phyloP scores from a whole-genome alignment of 164 flowering plant species.

The Chimonanthus praecox region DNA sequence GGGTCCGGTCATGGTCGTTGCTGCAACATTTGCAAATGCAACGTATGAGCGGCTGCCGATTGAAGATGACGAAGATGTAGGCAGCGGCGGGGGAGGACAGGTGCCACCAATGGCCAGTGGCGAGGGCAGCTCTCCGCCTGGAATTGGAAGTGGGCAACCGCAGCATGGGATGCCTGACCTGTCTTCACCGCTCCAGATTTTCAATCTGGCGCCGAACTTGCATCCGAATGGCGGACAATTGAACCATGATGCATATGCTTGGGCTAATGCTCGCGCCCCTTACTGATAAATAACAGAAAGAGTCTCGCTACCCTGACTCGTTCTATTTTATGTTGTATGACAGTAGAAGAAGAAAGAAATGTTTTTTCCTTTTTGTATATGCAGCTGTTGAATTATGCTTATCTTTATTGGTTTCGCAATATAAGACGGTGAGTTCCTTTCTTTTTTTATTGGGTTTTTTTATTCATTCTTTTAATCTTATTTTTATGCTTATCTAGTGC shows the following conservation, averaged over 20 bases:
- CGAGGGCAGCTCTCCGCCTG: slow-evolving; percentile 14
- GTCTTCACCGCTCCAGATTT: slow-evolving; percentile 15
- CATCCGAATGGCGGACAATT: slow-evolving; percentile 47
- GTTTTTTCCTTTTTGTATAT: not conserved
- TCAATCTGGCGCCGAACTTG: slow-evolving; percentile 48
- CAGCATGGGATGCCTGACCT: slow-evolving; percentile 17
- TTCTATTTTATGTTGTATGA: not conserved
- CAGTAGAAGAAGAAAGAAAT: not conserved
- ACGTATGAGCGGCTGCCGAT: slow-evolving; percentile 65
- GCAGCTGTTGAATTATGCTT: not conserved
- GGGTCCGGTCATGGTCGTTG: slow-evolving; percentile 71
- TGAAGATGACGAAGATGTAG: slow-evolving; percentile 43
- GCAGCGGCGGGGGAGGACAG: slow-evolving; percentile 11
- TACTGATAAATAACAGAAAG: slow-evolving; percentile 6
- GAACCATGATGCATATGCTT: slow-evolving; percentile 46
- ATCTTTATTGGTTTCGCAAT: not conserved
- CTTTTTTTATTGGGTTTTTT: not conserved
- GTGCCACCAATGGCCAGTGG: slow-evolving; percentile 7
- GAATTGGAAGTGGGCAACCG: slow-evolving; percentile 9
- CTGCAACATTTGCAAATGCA: slow-evolving; percentile 71
- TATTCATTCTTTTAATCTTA: not conserved
- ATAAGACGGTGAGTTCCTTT: not conserved
- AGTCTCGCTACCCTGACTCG: not conserved
- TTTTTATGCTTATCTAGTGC: not conserved
- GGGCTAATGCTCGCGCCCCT: slow-evolving; percentile 49